Percentiles rank a stretch among this genome's conserved stretches.
These are phyloP conservation scores for Saitozyma sp. DNA, from an alignment of 768 basidiomycete species.

Conservation along the genomic window DNA sequence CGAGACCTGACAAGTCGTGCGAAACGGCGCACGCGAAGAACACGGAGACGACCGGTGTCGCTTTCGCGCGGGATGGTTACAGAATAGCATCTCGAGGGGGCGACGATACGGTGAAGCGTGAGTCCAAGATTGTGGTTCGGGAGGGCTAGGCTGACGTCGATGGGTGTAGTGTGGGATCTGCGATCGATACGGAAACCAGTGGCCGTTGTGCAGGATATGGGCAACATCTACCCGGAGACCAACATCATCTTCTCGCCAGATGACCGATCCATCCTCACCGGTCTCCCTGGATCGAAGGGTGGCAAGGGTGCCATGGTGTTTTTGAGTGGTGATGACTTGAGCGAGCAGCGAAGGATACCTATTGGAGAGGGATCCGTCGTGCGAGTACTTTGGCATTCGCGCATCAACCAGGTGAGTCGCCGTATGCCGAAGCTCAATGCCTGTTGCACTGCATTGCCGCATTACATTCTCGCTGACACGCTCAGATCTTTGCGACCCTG, in stretches of 20 bases:
- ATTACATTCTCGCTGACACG: background rate
- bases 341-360: constrained; percentile 54
- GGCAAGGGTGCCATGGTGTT: constrained; percentile 72
- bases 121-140: constrained; percentile 41
- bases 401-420: constrained; percentile 85
- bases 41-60: constrained; percentile 80
- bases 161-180: constrained; percentile 83
- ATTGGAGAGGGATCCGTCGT: constrained; percentile 63
- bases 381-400: constrained; percentile 89
- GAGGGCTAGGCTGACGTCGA: constrained; percentile 5
- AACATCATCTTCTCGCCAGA: constrained; percentile 96
- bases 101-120: constrained; percentile 93
- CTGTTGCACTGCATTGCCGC: background rate
- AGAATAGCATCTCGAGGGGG: constrained; percentile 86
- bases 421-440: background rate
- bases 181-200: constrained; percentile 88
- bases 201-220: constrained; percentile 63
- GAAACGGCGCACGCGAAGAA: constrained; percentile 85
- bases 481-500: constrained; percentile 79
- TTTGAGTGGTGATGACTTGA: constrained; percentile 68
- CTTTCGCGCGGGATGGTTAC: constrained; percentile 83
- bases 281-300: constrained; percentile 56
- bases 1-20: constrained; percentile 78
- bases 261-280: constrained; percentile 83
- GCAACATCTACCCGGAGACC: constrained; percentile 83